These are phyloP conservation scores for Xylaria polymorpha DNA, from an alignment of 2,329 filamentous ascomycete genomes.

Conservation along the genomic window DNA sequence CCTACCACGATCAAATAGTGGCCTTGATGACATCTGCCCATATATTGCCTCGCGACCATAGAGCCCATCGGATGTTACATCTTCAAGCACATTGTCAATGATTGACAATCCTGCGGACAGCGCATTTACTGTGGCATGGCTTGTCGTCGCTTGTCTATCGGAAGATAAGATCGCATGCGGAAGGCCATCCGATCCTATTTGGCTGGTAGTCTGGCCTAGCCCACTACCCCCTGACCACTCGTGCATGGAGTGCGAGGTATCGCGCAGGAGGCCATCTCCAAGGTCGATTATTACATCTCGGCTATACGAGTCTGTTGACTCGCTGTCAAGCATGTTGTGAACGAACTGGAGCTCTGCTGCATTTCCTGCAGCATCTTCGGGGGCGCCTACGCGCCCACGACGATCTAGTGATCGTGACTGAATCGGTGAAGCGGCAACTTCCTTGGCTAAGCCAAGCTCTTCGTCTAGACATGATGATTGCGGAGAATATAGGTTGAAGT, in stretches of 20 bases:
- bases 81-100: neutral
- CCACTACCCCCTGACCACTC: conserved; percentile 2
- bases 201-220: neutral
- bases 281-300: conserved; percentile 1
- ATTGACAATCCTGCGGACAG: neutral
- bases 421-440: conserved; percentile 43
- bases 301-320: neutral
- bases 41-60: conserved; percentile 27
- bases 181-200: neutral
- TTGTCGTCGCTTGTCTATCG: neutral
- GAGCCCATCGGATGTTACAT: conserved; percentile 26
- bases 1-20: neutral
- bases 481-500: conserved; percentile 68
- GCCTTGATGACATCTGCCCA: neutral
- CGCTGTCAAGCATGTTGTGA: neutral
- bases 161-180: neutral
- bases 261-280: conserved; percentile 11
- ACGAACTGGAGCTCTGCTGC: neutral
- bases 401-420: conserved; percentile 20
- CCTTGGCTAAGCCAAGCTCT: conserved; percentile 53
- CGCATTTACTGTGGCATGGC: neutral
- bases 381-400: neutral
- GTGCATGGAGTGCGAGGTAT: conserved; percentile 4
- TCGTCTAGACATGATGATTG: conserved; percentile 61
- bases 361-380: conserved; percentile 5